Base-by-base conservation (phyloP, 257 asterid species). In the Capsicum rhomboideum region DNA sequence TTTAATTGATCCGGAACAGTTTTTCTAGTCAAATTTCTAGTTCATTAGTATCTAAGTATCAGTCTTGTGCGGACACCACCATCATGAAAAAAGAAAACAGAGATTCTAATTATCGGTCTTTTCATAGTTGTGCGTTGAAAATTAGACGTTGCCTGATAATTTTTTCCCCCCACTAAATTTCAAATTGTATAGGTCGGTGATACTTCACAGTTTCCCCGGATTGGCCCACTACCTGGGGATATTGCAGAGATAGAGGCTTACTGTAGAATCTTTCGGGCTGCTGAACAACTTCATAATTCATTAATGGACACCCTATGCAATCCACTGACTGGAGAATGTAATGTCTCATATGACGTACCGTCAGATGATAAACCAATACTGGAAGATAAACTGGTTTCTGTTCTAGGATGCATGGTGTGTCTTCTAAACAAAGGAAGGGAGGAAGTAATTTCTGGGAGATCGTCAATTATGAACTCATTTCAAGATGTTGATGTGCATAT, bases 171-270 rank as follows among this genome's bases (percentile, higher is more conserved):
- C 50, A 64, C 78, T 42, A 61, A 84, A 83, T 80, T 85, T 87
- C 90, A 90, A 26, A 77, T 89, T 88, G 85, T 44, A 79, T 87
- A 90, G 88, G 66, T 91, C 56, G 86, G 86, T 44, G 97, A 91
- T 71, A 87, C 91, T 61, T 89, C 96, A 28, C 93, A 90, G 85
- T 82, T 87, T 83, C 95, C 92, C 50, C 89, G 91, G 94, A 90
- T 92, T 81, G 99, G 99, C 49, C 99, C 99, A 46, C 95, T 97
- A 52, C 99, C 99, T 20, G 99, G 99, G 64, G 98, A 97, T 84
- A 92, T 97, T 40, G 97, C 99, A n/a, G 99, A 97, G 90, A 97
- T 97, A 7, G 99, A 97, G 90, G 98, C 99, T 84, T 97, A 95
- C 79, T 97, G 99, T 84, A 90, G 99, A 89, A 93, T 97, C 87